Base-by-base conservation (phyloP, 2,329 filamentous ascomycete species). In the Sporothrix inflata region DNA sequence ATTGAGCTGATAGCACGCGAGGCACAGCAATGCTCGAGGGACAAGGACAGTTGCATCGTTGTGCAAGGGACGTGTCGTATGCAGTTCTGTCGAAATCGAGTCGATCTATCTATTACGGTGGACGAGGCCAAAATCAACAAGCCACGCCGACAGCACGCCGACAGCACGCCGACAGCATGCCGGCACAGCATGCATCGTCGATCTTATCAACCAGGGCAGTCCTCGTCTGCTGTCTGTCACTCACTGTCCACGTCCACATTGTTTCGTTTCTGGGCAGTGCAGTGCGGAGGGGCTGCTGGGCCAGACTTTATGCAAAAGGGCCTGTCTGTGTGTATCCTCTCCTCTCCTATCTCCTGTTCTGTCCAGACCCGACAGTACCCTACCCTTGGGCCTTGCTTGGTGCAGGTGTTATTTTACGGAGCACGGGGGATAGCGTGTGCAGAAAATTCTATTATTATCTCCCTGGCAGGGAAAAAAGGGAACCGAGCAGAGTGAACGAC, bases 371-470 rank as follows among this genome's bases (percentile, higher is more conserved):
- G 12, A 16, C 2, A 7, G 30, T 19, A 34, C n/a, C n/a, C 24
- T 63, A 63, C 24, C 63, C 63, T 42, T 66, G 63, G 42, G 63
- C 63, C 63, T 14, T 21, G 42, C 24, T 21, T 49, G 24, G 14
- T 34, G 30, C 21, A 40, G 8, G 34, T 42, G 7, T 45, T 45
- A 3, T 66, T 19, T 49, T 66, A 66, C 42, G 63, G 63, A 49
- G 42, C 16, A 65, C 19, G 21, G n/a, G 60, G n/a, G 34, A 6
- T 65, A 19, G 60, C 5, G 21, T 27, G 42, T 38, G 27, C 42
- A 38, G 8, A 16, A 34, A 19, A 49, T 40, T 68, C 65, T 68
- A 51, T 68, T 68, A 68, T 53, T 68, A 66, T 49, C 63, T 7
- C 60, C 61, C 12, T 61, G 11, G 40, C 40, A 66, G 40, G 24